Conservation (phyloP, 305 asterid genomes). For the Fraxinus angustifolia region DNA sequence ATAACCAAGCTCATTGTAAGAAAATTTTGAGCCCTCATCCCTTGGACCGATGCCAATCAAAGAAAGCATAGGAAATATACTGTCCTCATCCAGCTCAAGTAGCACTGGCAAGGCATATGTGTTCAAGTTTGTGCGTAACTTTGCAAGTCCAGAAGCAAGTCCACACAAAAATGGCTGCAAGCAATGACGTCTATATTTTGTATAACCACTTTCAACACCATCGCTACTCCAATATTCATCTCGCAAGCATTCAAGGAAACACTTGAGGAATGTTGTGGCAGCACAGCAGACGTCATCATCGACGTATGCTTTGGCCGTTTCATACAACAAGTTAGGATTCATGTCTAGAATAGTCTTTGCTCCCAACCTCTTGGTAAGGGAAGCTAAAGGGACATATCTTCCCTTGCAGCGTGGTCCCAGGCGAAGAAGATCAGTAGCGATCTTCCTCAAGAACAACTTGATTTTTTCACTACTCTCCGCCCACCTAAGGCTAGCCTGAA, state of each 20-base stretch:
- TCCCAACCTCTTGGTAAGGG: slow-evolving; percentile 83
- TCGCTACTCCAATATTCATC: slow-evolving; percentile 84
- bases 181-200: slow-evolving; percentile 65
- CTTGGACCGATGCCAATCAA: slow-evolving; percentile 54
- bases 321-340: slow-evolving; percentile 67
- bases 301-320: slow-evolving; percentile 61
- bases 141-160: slow-evolving; percentile 75
- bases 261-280: slow-evolving; percentile 72
- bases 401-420: slow-evolving; percentile 97
- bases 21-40: slow-evolving; percentile 41
- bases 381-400: slow-evolving; percentile 77
- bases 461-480: slow-evolving; percentile 57
- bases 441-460: slow-evolving; percentile 61
- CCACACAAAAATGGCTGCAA: slow-evolving; percentile 72
- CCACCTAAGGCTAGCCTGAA: slow-evolving; percentile 63
- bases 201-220: slow-evolving; percentile 72
- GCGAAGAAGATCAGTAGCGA: slow-evolving; percentile 71
- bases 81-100: slow-evolving; percentile 76
- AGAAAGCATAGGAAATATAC: slow-evolving; percentile 80
- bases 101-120: slow-evolving; percentile 88
- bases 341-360: slow-evolving; percentile 65
- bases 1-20: slow-evolving; percentile 39
- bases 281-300: slow-evolving; percentile 98
- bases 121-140: slow-evolving; percentile 80
- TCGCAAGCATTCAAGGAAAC: slow-evolving; percentile 83